These are phyloP conservation scores for Starmerella potacharoeniae DNA, from an alignment of 805 yeast genomes.

Conservation along the genomic window DNA sequence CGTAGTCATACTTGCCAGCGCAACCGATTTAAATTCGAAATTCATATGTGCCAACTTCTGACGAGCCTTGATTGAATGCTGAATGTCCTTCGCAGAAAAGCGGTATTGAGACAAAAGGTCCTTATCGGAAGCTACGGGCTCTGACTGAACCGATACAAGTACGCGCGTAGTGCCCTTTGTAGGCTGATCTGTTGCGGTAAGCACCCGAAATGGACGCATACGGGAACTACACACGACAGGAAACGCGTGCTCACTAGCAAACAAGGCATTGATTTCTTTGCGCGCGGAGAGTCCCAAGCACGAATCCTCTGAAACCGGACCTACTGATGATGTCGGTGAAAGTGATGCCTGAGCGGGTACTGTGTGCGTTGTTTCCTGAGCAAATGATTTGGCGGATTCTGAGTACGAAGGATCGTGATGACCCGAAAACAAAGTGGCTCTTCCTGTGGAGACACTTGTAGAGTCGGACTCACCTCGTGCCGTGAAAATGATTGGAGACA, in stretches of 20 bases:
- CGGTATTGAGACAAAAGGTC: neutral
- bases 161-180: neutral
- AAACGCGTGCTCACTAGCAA: neutral
- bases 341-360: neutral
- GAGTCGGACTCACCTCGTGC: neutral
- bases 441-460: neutral
- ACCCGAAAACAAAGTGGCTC: neutral
- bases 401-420: neutral
- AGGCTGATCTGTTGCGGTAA: neutral
- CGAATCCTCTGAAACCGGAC: neutral
- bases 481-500: neutral
- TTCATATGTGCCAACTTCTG: neutral
- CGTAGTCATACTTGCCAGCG: neutral
- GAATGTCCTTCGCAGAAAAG: conserved; percentile 7
- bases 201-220: neutral
- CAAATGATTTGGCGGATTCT: neutral
- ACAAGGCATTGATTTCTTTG: neutral
- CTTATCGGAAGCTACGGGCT: neutral
- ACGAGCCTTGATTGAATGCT: neutral
- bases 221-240: neutral
- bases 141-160: neutral
- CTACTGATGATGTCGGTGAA: neutral
- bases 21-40: neutral
- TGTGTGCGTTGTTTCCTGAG: neutral
- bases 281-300: neutral